These are phyloP conservation scores for Pyrenopolyporus hunteri DNA, from an alignment of 495 filamentous ascomycete species.

Conservation along the genomic window DNA sequence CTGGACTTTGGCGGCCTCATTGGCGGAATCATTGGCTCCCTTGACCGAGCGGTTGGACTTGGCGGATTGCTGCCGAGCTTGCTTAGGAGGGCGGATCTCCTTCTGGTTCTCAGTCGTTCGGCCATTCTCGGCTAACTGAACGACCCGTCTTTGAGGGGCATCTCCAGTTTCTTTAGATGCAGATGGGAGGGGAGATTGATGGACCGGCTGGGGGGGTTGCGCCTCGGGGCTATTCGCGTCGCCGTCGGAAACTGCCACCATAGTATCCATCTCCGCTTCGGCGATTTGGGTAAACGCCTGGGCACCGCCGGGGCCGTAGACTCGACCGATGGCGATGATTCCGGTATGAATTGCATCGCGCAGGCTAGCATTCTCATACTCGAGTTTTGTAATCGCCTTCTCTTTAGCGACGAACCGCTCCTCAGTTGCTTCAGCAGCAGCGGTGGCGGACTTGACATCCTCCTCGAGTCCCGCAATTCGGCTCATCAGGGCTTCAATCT, in stretches of 20 bases:
- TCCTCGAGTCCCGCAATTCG: not conserved
- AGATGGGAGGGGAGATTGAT: not conserved
- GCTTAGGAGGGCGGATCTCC: not conserved
- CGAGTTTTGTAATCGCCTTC: not conserved
- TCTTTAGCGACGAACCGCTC: not conserved
- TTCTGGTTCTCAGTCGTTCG: not conserved
- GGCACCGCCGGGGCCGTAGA: conserved; percentile 12
- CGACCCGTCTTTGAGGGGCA: not conserved
- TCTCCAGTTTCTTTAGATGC: not conserved
- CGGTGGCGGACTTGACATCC: not conserved
- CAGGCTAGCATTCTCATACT: not conserved
- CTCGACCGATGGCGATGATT: not conserved
- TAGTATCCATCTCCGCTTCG: not conserved
- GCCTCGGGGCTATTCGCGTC: too few species aligned
- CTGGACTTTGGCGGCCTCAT: not conserved
- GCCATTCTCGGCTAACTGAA: not conserved
- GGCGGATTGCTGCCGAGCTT: not conserved
- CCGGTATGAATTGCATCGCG: conserved; percentile 20
- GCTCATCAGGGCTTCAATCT: conserved; percentile 1
- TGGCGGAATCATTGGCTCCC: not conserved
- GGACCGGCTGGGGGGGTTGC: too few species aligned
- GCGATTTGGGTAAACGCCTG: conserved; percentile 1
- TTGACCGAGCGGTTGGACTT: not conserved
- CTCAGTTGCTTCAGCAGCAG: not conserved
- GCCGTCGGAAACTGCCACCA: too few species aligned